Evolutionary conservation across 805 yeast species (phyloP), one percentile per base, ranked within the genome.

Genomic region (Teunomyces aglyptinius): DNA sequence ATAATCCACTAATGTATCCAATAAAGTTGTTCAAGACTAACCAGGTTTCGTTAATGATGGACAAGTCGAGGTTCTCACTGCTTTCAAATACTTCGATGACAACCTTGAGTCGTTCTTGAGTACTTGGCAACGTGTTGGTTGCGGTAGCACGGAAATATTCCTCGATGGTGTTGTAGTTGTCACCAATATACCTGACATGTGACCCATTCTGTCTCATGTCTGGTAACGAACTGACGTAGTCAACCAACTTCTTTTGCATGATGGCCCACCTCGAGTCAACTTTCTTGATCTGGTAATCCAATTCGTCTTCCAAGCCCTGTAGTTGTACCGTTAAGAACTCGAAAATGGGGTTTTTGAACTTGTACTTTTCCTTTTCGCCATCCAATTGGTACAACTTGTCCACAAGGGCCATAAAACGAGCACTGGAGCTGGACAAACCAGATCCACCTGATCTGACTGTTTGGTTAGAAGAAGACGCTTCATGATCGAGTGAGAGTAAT

Each of bases 1-100:
- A 65, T 15, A 63, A 49, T 6, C 60, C 72, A 22, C 65, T 63
- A 22, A 71, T 51, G 45, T 65, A 71, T 11, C 55, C 54, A 15
- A 71, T 55, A 47, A 65, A 70, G 50, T 72, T 72, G 31, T 59
- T 49, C 19, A 72, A 57, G 5, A 72, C 70, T 40, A 71, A 57
- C 77, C 77, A 72, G 0, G 76, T 63, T 50, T 72, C 77, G 53
- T 67, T 72, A 39, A 71, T 58, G 24, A 70, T 62, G 12, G 76
- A 65, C 36, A 70, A 59, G 43, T 72, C 77, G 45, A 72, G 57
- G 46, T 67, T 70, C 32, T 71, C 77, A 49, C 63, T 61, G 49
- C 61, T 64, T 15, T 65, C 68, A 49, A 70, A 72, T 3, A 67
- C 57, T 22, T 64, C 71, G 26, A 60, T 44, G 6, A 68, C 60